Evolutionary conservation across 768 basidiomycete genomes (phyloP).

Genomic region (Guyanaporus albipodus): DNA sequence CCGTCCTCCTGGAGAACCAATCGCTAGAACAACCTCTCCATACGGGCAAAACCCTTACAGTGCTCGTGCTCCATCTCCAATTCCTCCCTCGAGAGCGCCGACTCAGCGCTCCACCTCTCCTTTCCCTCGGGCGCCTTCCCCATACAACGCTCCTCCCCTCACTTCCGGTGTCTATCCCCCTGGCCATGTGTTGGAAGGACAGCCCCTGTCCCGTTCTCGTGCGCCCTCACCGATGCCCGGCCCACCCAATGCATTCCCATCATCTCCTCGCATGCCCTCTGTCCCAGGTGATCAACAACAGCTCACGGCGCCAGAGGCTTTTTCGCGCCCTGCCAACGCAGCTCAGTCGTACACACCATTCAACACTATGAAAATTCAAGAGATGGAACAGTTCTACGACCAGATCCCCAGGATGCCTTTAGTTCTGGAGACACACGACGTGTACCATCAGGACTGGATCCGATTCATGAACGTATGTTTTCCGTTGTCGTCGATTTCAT

Average conservation of each 20-base stretch:
- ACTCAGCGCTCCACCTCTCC: conserved; percentile 28
- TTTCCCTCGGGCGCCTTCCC: conserved; percentile 30
- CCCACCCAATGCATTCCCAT: conserved; percentile 27
- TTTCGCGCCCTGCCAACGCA: conserved; percentile 67
- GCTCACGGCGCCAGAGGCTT: conserved; percentile 64
- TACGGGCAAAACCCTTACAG: conserved; percentile 24
- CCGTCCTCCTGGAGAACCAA: conserved; percentile 38
- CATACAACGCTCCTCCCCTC: conserved; percentile 23
- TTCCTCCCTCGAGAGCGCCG: conserved; percentile 21
- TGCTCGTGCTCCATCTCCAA: conserved; percentile 29
- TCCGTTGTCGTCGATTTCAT: neutral
- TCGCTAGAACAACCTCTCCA: conserved; percentile 36
- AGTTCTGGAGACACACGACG: conserved; percentile 71
- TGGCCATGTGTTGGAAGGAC: conserved; percentile 56
- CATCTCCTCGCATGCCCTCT: conserved; percentile 29
- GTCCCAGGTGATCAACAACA: conserved; percentile 34
- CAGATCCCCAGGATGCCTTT: conserved; percentile 68
- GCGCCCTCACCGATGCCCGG: conserved; percentile 55
- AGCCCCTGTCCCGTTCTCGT: conserved; percentile 41
- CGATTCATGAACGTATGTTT: conserved; percentile 66
- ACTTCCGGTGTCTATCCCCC: conserved; percentile 44
- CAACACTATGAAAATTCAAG: conserved; percentile 63
- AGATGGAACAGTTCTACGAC: conserved; percentile 72
- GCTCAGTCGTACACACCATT: conserved; percentile 67
- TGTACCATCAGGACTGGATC: conserved; percentile 75